Percentiles rank a stretch among this genome's conserved stretches.
These are phyloP conservation scores for Volvox carteri DNA, from an alignment of 163 green algal genomes.

Conservation along the genomic window DNA sequence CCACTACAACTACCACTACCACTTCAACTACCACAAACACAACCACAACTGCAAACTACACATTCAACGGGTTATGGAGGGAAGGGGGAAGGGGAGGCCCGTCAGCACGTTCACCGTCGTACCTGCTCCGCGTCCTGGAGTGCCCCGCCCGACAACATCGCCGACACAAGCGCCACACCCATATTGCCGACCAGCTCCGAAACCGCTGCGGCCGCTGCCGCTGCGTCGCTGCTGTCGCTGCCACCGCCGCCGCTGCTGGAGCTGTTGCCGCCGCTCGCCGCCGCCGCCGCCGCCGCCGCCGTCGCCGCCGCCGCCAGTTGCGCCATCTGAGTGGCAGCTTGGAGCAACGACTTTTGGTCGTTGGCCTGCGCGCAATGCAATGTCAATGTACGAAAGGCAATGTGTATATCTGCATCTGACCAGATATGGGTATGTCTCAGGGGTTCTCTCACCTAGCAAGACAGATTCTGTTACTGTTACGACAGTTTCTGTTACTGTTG, in stretches of 20 bases:
- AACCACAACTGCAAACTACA: too few relatives aligned
- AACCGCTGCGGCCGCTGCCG: neutral
- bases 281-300: neutral
- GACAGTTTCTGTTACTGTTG: too few relatives aligned
- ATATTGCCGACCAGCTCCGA: constrained; percentile 21
- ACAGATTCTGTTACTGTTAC: too few relatives aligned
- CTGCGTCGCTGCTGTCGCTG: neutral
- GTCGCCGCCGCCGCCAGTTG: neutral
- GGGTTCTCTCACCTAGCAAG: too few relatives aligned
- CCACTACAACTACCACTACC: too few relatives aligned
- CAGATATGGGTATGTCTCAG: too few relatives aligned
- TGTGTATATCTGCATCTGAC: too few relatives aligned
- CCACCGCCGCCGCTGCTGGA: neutral
- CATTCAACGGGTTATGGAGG: too few relatives aligned
- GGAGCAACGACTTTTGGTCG: constrained; percentile 10
- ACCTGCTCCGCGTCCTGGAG: constrained; percentile 33
- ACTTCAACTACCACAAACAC: too few relatives aligned
- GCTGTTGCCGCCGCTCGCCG: neutral
- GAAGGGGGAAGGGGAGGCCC: too few relatives aligned
- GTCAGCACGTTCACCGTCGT: neutral
- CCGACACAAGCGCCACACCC: constrained; percentile 18
- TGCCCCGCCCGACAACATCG: constrained; percentile 5
- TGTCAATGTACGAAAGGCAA: too few relatives aligned
- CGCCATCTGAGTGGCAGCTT: constrained; percentile 12
- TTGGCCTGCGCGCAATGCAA: constrained; percentile 7